Evolutionary conservation across 306 rosid species (phyloP), one percentile per base, ranked within the genome.

Genomic region (Prunus armeniaca): DNA sequence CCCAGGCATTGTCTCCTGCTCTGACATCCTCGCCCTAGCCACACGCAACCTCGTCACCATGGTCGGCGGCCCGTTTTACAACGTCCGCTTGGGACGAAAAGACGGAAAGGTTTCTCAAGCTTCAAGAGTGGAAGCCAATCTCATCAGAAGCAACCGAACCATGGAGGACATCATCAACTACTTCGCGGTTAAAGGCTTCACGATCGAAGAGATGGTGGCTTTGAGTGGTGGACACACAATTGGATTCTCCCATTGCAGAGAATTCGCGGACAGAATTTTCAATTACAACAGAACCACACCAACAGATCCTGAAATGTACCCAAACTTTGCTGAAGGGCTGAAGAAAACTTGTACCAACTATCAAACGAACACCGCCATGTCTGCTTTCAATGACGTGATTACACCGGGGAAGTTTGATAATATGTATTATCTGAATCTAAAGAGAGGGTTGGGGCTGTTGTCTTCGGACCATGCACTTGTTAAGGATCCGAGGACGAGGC

Each of bases 231-330:
- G 34, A 2, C 74, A 70, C 74, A 70, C 60, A 27, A 70, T 70
- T 11, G 74, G 74, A 52, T 70, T 70, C 74, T 28, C 74, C 30
- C 74, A 70, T 19, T 70, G 74, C 74, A 70, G 51, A 18, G 74
- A 70, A 27, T 70, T 70, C 17, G 43, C 3, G 10, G 61, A 51
- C 38, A 34, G 74, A 25, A 28, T 70, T 52, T 70, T 24, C 24
- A 32, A 19, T n/a, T 70, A 70, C 62, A 70, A 24, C 74, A 18
- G 30, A 49, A 70, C 74, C 18, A 47, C 58, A 9, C 17, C n/a
- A 17, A 70, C 58, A 7, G 74, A 70, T 51, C 74, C 74, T 3
- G 58, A 51, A 2, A 70, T 70, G 46, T 25, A 70, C 46, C 58
- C 41, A 27, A 52, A 27, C 9, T 70, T 50, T 50, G 62, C 46